phyloP scores from a whole-genome alignment of 2,329 filamentous ascomycete genomes.

The Cordyceps javanica region DNA sequence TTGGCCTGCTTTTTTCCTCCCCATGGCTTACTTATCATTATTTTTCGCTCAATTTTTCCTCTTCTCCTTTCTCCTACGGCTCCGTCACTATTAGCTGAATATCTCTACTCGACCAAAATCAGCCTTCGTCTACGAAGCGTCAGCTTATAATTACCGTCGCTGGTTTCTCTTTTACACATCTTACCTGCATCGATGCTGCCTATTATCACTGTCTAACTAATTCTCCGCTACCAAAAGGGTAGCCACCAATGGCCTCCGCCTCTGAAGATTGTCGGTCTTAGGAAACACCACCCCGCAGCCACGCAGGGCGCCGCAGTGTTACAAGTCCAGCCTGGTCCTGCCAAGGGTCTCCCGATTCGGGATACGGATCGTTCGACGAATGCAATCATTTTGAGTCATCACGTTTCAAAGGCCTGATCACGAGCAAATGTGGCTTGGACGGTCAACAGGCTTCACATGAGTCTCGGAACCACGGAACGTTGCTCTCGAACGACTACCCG shows the following conservation, averaged over 20 bases:
- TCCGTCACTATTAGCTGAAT: constrained; percentile 8
- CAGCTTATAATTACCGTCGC: not conserved
- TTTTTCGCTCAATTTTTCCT: not conserved
- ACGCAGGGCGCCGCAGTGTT: not conserved
- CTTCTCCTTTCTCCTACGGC: not conserved
- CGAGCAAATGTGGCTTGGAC: not conserved
- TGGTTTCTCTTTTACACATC: not conserved
- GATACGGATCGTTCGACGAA: constrained; percentile 24
- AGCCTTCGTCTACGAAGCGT: not conserved
- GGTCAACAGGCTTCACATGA: constrained; percentile 3
- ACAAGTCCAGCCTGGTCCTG: not conserved
- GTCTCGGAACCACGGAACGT: not conserved
- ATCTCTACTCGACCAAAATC: constrained; percentile 4
- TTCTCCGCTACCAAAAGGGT: not conserved
- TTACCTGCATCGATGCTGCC: not conserved
- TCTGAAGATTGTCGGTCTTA: constrained; percentile 1
- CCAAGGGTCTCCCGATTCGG: constrained; percentile 20
- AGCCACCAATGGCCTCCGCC: not conserved
- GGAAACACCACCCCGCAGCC: constrained; percentile 6
- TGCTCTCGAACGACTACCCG: not conserved
- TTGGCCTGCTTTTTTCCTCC: not conserved
- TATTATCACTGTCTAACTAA: not conserved
- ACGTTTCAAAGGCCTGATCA: not conserved
- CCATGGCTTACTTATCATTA: not conserved
- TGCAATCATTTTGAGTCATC: constrained; percentile 10